phyloP scores from a whole-genome alignment of 768 basidiomycete species.

The Lactarius deliciosus region DNA sequence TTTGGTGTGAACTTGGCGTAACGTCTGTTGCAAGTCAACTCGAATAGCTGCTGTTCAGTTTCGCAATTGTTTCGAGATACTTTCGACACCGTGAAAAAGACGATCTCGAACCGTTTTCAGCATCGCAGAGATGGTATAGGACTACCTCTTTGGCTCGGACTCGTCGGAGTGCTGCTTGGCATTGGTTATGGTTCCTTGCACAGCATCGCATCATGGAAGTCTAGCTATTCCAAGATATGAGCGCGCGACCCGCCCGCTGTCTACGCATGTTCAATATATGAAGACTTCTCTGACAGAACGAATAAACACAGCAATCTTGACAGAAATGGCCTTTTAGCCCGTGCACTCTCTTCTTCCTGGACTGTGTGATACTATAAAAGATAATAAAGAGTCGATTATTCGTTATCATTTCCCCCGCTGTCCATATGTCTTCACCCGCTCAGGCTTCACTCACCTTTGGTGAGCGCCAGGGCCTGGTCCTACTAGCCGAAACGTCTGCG shows the following conservation, averaged over 20 bases:
- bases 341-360: neutral
- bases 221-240: neutral
- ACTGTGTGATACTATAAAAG: neutral
- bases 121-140: neutral
- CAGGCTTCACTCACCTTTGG: constrained; percentile 25
- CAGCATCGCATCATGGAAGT: neutral
- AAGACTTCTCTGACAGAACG: neutral
- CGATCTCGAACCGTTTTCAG: neutral
- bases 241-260: neutral
- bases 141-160: neutral
- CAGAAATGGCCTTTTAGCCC: neutral
- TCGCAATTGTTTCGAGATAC: neutral
- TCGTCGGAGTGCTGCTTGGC: neutral
- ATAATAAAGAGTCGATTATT: neutral
- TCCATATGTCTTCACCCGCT: neutral
- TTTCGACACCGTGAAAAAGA: neutral
- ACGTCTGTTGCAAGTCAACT: neutral
- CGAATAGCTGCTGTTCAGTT: neutral
- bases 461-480: constrained; percentile 31
- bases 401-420: neutral
- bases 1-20: neutral
- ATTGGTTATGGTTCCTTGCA: neutral
- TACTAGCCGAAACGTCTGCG: constrained; percentile 30
- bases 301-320: neutral
- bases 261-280: neutral